These are phyloP conservation scores for Saccharum hybrid DNA, from an alignment of 202 grass and related monocot genomes.

Conservation along the genomic window DNA sequence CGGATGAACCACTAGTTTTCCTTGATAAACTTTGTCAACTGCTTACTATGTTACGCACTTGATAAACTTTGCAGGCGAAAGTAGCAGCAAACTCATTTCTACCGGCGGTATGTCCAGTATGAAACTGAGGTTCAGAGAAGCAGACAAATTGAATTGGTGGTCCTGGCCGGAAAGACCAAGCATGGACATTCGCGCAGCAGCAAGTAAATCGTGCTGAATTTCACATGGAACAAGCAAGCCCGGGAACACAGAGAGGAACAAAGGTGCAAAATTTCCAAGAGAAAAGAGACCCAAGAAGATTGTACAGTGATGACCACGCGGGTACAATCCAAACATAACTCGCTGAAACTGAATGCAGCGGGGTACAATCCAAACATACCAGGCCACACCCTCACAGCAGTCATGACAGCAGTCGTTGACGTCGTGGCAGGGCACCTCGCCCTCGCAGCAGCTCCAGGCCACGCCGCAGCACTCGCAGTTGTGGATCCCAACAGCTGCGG, in stretches of 20 bases:
- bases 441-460: too few species aligned
- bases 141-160: neutral
- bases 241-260: neutral
- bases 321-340: too few species aligned
- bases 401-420: too few species aligned
- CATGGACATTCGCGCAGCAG: neutral
- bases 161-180: neutral
- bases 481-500: too few species aligned
- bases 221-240: neutral
- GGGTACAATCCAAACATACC: too few species aligned
- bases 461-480: too few species aligned
- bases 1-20: neutral
- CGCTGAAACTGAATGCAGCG: too few species aligned
- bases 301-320: neutral
- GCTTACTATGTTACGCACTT: neutral
- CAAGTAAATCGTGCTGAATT: neutral
- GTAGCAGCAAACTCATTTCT: neutral
- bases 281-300: neutral
- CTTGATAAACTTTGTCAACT: neutral
- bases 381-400: too few species aligned
- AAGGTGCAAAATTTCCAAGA: neutral
- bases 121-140: constrained; percentile 16
- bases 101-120: neutral
- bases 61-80: neutral
- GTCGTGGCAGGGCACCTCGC: too few species aligned